Conservation (phyloP, 306 rosid genomes). For the Mimosa bimucronata region DNA sequence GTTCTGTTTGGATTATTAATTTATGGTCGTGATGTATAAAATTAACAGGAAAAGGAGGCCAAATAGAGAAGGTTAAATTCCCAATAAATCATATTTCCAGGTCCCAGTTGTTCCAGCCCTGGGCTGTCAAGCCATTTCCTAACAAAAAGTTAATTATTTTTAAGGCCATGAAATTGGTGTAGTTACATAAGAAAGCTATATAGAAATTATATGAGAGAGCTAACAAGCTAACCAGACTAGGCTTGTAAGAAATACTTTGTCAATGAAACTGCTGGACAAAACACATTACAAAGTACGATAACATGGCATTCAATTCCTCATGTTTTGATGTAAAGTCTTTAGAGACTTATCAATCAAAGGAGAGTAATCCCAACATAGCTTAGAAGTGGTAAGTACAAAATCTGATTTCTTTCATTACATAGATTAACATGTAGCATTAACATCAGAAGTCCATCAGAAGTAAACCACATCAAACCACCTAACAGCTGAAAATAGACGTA, state of each 20-base stretch:
- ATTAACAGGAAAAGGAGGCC: constrained; percentile 1
- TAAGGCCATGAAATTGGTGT: neutral
- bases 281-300: neutral
- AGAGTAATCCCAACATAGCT: neutral
- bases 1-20: neutral
- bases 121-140: neutral
- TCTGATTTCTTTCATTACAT: neutral
- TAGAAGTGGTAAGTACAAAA: neutral
- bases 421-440: neutral
- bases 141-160: constrained; percentile 5
- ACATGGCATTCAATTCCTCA: constrained; percentile 2
- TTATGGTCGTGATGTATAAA: neutral
- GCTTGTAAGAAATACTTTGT: neutral
- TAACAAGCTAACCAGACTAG: neutral
- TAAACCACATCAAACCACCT: constrained; percentile 16
- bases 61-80: constrained; percentile 28
- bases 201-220: neutral
- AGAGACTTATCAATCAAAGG: constrained; percentile 10
- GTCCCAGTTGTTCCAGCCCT: neutral
- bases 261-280: neutral
- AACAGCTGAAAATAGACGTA: neutral
- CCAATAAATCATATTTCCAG: constrained; percentile 21
- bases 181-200: constrained; percentile 11
- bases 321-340: neutral
- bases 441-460: constrained; percentile 6